phyloP scores from a whole-genome alignment of 805 yeast genomes.

The Metschnikowia henanensis region DNA sequence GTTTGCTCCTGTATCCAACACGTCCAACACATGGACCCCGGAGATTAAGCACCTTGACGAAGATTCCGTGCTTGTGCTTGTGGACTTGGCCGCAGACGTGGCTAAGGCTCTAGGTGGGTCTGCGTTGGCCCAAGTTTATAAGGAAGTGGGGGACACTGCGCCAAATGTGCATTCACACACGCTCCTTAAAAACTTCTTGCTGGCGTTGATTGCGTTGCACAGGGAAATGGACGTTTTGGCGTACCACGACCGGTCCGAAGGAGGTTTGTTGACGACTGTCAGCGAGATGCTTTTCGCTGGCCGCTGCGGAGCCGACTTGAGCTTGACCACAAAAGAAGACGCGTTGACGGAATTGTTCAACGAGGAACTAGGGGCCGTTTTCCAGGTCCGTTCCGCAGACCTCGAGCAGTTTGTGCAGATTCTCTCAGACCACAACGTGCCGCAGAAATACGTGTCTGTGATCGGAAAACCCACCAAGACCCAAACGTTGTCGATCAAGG shows the following conservation, averaged over 20 bases:
- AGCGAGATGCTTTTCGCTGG: constrained; percentile 98
- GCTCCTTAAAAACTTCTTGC: constrained; percentile 67
- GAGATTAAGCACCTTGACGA: constrained; percentile 51
- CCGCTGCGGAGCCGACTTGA: constrained; percentile 75
- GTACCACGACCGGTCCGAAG: constrained; percentile 96
- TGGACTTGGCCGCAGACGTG: constrained; percentile 66
- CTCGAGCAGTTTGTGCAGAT: constrained; percentile 53
- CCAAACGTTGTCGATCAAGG: constrained; percentile 48
- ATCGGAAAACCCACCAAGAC: constrained; percentile 69
- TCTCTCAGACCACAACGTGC: constrained; percentile 59
- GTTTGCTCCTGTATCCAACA: constrained; percentile 81
- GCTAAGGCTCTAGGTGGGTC: constrained; percentile 82
- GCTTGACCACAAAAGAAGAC: constrained; percentile 41
- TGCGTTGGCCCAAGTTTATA: constrained; percentile 91
- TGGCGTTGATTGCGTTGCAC: constrained; percentile 72
- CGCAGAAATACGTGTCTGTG: constrained; percentile 49
- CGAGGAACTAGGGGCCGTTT: constrained; percentile 95
- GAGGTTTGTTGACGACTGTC: constrained; percentile 85
- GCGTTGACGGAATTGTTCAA: constrained; percentile 66
- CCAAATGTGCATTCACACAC: constrained; percentile 79
- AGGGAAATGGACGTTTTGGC: constrained; percentile 65
- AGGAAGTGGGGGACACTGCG: constrained; percentile 76
- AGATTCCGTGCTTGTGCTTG: constrained; percentile 68
- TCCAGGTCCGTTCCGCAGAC: constrained; percentile 70
- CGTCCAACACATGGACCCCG: constrained; percentile 96